Evolutionary conservation across 441 rosid species (phyloP).

Genomic region (Manihot esculenta): DNA sequence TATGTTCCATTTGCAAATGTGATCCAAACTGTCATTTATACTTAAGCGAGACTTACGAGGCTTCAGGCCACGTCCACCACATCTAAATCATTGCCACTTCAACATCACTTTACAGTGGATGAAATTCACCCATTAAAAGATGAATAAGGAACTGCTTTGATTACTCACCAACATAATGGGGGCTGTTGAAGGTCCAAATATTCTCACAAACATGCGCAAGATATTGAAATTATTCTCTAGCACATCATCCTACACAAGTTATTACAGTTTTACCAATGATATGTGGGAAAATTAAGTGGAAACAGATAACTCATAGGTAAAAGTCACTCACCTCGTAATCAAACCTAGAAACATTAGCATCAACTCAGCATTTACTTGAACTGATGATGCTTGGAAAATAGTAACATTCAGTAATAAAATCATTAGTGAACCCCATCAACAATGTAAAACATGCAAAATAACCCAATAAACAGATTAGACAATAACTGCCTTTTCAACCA

Average conservation of each 20-base stretch:
- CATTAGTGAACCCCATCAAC: conserved; percentile 22
- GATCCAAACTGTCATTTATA: no score
- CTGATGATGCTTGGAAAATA: conserved; percentile 29
- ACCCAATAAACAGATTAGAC: neutral
- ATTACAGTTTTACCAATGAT: conserved; percentile 19
- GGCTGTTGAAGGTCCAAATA: conserved; percentile 66
- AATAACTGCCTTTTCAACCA: neutral
- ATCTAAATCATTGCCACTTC: no score
- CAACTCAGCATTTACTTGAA: conserved; percentile 24
- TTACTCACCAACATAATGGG: conserved; percentile 64
- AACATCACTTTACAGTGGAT: no score
- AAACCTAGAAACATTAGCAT: conserved; percentile 47
- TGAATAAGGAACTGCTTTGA: neutral
- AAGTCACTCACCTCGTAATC: conserved; percentile 70
- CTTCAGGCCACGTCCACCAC: no score
- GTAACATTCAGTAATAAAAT: conserved; percentile 19
- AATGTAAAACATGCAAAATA: neutral
- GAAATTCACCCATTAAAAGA: no score
- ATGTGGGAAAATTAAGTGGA: conserved; percentile 1
- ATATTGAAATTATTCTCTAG: conserved; percentile 74
- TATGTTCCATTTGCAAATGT: no score
- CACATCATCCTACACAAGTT: conserved; percentile 67
- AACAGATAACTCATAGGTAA: conserved; percentile 1
- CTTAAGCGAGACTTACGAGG: no score
- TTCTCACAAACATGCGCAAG: conserved; percentile 73